Base-by-base conservation (phyloP, 371 early-diverging fungal species). In the Mortierella sp. region DNA sequence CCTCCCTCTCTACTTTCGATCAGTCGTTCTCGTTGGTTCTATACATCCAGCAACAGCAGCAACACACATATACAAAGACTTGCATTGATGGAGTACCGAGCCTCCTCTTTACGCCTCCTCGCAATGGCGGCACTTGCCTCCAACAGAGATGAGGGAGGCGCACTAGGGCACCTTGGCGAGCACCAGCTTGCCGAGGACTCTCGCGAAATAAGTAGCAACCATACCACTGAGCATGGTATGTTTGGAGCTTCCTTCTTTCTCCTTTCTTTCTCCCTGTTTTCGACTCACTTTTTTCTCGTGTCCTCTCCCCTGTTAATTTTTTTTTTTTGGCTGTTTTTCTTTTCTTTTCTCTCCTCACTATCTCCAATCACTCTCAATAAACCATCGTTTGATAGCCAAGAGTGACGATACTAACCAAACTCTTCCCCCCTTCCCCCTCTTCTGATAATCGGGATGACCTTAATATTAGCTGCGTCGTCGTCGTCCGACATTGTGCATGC, bases 51-150 rank as follows among this genome's bases (percentile, higher is more conserved):
- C 12, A 12, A 29, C 29, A 56, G 27, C 3, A n/a, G 41, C 41
- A 41, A 41, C 41, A 4, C 41, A 32, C 3, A 63, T 21, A 29
- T 0, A 35, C 6, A 63, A 63, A 63, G 21, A 63, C 35, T 18
- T 18, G 16, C 16, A 35, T 1, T 18, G 35, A 63, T 63, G 63
- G 63, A 63, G 3, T 63, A 32, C 35, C 32, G 63, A 63, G 35
- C 16, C 35, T 32, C 35, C 18, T 63, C 63, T 21, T 35, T 63
- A 18, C 63, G 63, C 16, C 63, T 63, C 38, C 63, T 63, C 35
- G 63, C 63, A 16, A 18, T 63, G 63, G 63, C 63, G 38, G 63
- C 63, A 7, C 63, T 63, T 63, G 63, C 63, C 63, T 63, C 63
- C 63, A 63, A 63, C 21, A 63, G 63, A 63, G 18, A 63, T 21